These are phyloP conservation scores for Abrus precatorius DNA, from an alignment of 306 rosid genomes.

Conservation along the genomic window DNA sequence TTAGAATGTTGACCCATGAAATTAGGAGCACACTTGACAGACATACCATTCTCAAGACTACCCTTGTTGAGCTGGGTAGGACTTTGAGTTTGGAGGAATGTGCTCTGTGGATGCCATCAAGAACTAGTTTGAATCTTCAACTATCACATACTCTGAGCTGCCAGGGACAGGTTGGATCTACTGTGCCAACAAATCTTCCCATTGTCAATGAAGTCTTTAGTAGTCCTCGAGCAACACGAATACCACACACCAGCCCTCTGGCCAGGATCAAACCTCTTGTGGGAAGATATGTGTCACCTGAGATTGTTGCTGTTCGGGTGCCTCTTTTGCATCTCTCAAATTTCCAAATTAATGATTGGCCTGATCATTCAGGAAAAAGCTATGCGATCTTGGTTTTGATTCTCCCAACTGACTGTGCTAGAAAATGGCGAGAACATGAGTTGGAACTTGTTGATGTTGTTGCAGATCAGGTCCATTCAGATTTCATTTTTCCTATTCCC, in stretches of 20 bases:
- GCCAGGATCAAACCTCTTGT: slow-evolving; percentile 77
- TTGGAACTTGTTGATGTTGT: slow-evolving; percentile 92
- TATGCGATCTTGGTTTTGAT: slow-evolving; percentile 94
- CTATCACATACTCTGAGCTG: slow-evolving; percentile 82
- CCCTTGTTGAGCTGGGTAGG: slow-evolving; percentile 93
- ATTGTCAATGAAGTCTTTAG: slow-evolving; percentile 80
- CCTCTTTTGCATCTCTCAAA: slow-evolving; percentile 85
- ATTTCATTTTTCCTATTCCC: slow-evolving; percentile 31
- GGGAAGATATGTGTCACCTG: slow-evolving; percentile 81
- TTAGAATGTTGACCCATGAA: slow-evolving; percentile 97
- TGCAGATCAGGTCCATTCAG: slow-evolving; percentile 80
- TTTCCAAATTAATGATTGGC: slow-evolving; percentile 87
- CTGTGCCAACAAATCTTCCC: slow-evolving; percentile 73
- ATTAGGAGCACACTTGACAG: slow-evolving; percentile 92
- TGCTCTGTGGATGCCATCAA: slow-evolving; percentile 93
- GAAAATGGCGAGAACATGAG: slow-evolving; percentile 95
- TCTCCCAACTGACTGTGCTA: slow-evolving; percentile 81
- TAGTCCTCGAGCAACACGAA: slow-evolving; percentile 70
- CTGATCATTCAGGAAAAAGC: slow-evolving; percentile 76
- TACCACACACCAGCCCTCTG: slow-evolving; percentile 77
- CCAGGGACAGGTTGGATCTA: slow-evolving; percentile 76
- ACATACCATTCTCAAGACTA: slow-evolving; percentile 87
- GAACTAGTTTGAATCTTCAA: slow-evolving; percentile 71
- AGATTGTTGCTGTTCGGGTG: slow-evolving; percentile 90
- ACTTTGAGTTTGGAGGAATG: slow-evolving; percentile 89